These are phyloP conservation scores for Syzygium oleosum DNA, from an alignment of 345 rosid species.

Conservation along the genomic window DNA sequence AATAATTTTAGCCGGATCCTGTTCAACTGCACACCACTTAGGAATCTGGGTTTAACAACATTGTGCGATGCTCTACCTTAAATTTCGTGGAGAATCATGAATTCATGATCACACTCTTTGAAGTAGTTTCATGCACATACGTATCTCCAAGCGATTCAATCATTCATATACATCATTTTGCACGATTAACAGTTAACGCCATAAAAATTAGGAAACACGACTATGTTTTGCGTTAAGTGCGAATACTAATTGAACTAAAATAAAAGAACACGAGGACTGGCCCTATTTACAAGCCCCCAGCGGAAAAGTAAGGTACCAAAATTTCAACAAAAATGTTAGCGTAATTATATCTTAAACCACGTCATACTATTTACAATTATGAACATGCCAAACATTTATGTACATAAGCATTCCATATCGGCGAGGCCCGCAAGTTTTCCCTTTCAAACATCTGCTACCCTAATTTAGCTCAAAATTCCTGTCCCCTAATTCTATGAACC, in stretches of 20 bases:
- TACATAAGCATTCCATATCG: neutral
- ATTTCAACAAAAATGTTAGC: neutral
- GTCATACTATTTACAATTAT: neutral
- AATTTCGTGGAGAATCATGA: neutral
- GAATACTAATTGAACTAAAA: neutral
- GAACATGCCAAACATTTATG: neutral
- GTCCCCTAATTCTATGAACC: no score
- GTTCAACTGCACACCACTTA: neutral
- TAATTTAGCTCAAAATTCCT: no score
- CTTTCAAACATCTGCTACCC: neutral
- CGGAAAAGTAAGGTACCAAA: neutral
- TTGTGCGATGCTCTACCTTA: neutral
- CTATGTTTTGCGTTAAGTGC: neutral
- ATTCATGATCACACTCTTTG: neutral
- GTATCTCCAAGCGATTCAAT: neutral
- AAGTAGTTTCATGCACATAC: neutral
- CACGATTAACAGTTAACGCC: neutral
- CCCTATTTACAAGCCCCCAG: neutral
- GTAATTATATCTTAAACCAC: no score
- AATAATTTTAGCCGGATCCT: neutral
- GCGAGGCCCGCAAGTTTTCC: neutral
- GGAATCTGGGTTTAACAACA: neutral
- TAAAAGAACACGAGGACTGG: neutral
- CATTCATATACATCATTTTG: neutral
- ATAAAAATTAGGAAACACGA: neutral